Conservation (phyloP, 495 filamentous ascomycete genomes). For the Bacidia rubella region DNA sequence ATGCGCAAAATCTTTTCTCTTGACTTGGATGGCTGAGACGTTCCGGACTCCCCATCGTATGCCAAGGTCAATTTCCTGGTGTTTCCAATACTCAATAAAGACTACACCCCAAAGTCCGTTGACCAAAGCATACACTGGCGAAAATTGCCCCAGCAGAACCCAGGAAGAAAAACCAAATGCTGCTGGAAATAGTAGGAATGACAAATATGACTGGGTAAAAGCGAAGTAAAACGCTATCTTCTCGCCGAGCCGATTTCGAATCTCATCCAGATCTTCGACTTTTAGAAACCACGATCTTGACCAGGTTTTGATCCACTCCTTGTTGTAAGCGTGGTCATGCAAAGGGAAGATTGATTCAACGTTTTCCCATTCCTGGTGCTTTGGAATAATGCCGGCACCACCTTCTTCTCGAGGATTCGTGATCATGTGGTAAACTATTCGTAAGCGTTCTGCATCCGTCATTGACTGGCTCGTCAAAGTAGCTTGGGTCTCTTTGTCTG, state of each 20-base stretch:
- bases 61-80: conserved; percentile 79
- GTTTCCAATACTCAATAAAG: conserved; percentile 96
- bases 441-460: conserved; percentile 75
- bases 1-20: conserved; percentile 62
- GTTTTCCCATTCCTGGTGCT: conserved; percentile 69
- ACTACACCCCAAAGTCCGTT: conserved; percentile 78
- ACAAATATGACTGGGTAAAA: conserved; percentile 86
- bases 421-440: conserved; percentile 76
- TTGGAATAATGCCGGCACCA: conserved; percentile 78
- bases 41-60: conserved; percentile 86
- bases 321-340: conserved; percentile 80
- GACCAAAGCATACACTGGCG: conserved; percentile 65
- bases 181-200: conserved; percentile 74
- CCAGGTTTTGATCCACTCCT: conserved; percentile 82
- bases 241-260: conserved; percentile 83
- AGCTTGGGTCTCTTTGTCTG: conserved; percentile 55
- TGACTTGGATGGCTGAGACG: conserved; percentile 67
- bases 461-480: conserved; percentile 53
- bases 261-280: conserved; percentile 63
- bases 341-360: conserved; percentile 78
- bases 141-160: conserved; percentile 73
- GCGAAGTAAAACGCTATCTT: conserved; percentile 94
- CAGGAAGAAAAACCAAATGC: conserved; percentile 69
- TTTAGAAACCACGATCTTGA: conserved; percentile 66
- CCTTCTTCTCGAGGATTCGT: conserved; percentile 68